Percentiles rank a stretch among this genome's conserved stretches.
These are phyloP conservation scores for Mycosarcoma mackinlayi DNA, from an alignment of 1,284 basidiomycete species.

Conservation along the genomic window DNA sequence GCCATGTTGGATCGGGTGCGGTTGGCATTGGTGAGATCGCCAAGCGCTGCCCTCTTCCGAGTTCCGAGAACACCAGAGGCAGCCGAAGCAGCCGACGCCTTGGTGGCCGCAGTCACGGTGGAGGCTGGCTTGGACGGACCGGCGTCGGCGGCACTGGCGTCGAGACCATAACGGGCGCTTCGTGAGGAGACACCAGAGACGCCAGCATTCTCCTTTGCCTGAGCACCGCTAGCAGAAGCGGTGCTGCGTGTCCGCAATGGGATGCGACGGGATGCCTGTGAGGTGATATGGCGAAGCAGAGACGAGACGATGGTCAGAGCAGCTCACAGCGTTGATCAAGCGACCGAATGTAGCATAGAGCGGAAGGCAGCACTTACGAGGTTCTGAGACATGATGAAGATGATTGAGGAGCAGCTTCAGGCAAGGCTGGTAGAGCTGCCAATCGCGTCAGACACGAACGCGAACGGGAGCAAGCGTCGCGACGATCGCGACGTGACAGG, in stretches of 20 bases:
- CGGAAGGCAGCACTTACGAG: conserved; percentile 37
- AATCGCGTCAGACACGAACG: conserved; percentile 32
- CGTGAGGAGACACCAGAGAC: conserved; percentile 31
- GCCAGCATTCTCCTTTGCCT: conserved; percentile 50
- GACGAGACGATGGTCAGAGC: conserved; percentile 12
- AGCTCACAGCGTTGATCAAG: neutral
- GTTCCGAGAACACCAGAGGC: conserved; percentile 56
- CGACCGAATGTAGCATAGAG: neutral
- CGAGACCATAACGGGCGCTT: conserved; percentile 26
- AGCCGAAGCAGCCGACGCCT: conserved; percentile 27
- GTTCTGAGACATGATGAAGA: conserved; percentile 34
- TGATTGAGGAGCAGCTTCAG: conserved; percentile 4
- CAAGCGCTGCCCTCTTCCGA: conserved; percentile 65
- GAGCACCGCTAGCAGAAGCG: conserved; percentile 31
- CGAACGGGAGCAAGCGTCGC: conserved; percentile 11
- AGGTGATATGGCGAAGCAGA: neutral
- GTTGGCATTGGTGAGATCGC: conserved; percentile 65
- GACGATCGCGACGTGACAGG: conserved; percentile 15
- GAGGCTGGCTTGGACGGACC: conserved; percentile 50
- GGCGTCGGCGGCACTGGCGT: conserved; percentile 37
- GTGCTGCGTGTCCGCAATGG: conserved; percentile 51
- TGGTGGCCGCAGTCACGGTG: conserved; percentile 34
- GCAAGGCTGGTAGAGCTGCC: conserved; percentile 5
- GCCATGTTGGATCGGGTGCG: conserved; percentile 41
- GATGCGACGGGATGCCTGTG: conserved; percentile 47